phyloP scores from a whole-genome alignment of 371 early-diverging fungal species.

The Mucor lusitanicus region DNA sequence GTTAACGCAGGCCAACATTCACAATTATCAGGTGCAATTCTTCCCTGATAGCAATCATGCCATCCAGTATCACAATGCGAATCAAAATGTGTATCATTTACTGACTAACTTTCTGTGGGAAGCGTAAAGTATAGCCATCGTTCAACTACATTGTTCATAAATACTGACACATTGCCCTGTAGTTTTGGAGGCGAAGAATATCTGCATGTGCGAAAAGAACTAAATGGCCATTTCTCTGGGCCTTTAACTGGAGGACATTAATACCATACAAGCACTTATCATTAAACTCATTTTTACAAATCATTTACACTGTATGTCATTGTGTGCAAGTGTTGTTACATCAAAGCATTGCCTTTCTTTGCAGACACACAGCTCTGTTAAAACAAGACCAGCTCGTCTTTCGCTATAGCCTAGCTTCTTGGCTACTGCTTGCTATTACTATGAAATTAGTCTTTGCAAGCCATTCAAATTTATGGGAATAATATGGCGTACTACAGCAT shows the following conservation, averaged over 20 bases:
- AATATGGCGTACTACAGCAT: too few relatives aligned
- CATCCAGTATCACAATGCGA: conserved; percentile 74
- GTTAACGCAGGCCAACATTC: conserved; percentile 68
- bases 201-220: conserved; percentile 41
- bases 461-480: too few relatives aligned
- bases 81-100: conserved; percentile 59
- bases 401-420: too few relatives aligned
- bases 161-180: neutral
- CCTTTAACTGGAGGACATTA: conserved; percentile 15
- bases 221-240: conserved; percentile 38
- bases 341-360: too few relatives aligned
- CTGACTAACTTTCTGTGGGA: conserved; percentile 50
- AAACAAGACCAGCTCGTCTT: too few relatives aligned
- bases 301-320: too few relatives aligned
- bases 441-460: too few relatives aligned
- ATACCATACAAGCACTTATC: neutral
- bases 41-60: conserved; percentile 92
- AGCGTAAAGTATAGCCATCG: conserved; percentile 25
- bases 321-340: too few relatives aligned
- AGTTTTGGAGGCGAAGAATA: conserved; percentile 53
- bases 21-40: conserved; percentile 78
- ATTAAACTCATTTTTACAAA: too few relatives aligned
- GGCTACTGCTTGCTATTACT: too few relatives aligned
- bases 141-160: neutral
- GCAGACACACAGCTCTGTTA: too few relatives aligned